A percentile compares a stretch with the other conserved stretches of the same genome.
phyloP scores from a whole-genome alignment of 345 rosid species.

The Gossypium australe region DNA sequence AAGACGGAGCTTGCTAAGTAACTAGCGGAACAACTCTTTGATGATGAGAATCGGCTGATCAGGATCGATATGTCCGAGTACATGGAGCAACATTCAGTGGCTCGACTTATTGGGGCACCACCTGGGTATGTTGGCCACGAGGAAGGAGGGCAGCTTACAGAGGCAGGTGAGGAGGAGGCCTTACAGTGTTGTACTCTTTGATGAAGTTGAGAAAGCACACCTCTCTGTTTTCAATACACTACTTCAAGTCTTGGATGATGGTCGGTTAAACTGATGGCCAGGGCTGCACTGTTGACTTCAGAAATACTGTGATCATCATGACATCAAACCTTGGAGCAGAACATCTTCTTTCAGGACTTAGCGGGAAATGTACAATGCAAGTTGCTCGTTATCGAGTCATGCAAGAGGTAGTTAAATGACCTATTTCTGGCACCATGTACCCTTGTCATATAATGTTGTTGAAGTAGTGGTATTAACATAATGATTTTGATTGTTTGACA shows the following conservation, averaged over 20 bases:
- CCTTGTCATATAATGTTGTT: neutral
- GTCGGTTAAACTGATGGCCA: constrained; percentile 85
- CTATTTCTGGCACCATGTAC: neutral
- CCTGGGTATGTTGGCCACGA: constrained; percentile 98
- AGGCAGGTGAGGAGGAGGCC: constrained; percentile 92
- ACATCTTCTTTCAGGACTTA: constrained; percentile 64
- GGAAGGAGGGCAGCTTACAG: constrained; percentile 93
- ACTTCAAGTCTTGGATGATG: constrained; percentile 91
- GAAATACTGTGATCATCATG: constrained; percentile 82
- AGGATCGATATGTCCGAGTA: constrained; percentile 88
- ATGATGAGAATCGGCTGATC: constrained; percentile 71
- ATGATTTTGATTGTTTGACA: constrained; percentile 7
- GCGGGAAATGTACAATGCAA: constrained; percentile 69
- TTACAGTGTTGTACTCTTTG: constrained; percentile 77
- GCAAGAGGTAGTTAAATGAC: constrained; percentile 48
- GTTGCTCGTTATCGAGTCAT: constrained; percentile 75
- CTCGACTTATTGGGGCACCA: constrained; percentile 83
- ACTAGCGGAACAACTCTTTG: constrained; percentile 89
- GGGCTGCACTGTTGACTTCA: constrained; percentile 85
- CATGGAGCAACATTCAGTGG: constrained; percentile 80
- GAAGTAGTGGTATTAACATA: neutral
- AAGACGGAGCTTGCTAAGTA: constrained; percentile 92
- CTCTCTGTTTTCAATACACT: constrained; percentile 77
- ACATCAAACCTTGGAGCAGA: constrained; percentile 95
- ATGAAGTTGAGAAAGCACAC: constrained; percentile 94